phyloP scores from a whole-genome alignment of 2,329 filamentous ascomycete species.

The Acephala macrosclerotiorum region DNA sequence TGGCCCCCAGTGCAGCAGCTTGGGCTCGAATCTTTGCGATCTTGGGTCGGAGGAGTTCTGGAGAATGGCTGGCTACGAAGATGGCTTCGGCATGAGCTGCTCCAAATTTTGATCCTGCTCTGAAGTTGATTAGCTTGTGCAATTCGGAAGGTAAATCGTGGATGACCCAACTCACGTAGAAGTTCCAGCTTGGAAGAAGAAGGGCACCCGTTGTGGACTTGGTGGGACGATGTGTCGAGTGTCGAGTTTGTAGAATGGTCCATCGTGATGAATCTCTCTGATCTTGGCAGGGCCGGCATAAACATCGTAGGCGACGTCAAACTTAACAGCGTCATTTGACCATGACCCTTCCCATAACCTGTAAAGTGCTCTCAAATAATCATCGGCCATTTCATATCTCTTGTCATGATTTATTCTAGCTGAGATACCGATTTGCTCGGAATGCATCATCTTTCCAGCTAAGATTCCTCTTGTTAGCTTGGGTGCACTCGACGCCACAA shows the following conservation, averaged over 20 bases:
- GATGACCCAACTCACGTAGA: conserved; percentile 63
- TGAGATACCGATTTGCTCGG: conserved; percentile 65
- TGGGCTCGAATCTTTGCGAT: conserved; percentile 63
- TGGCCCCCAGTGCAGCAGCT: conserved; percentile 58
- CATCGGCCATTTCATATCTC: conserved; percentile 13
- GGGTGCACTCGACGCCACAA: conserved; percentile 46
- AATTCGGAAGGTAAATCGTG: conserved; percentile 46
- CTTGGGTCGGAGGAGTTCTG: conserved; percentile 19
- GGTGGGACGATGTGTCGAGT: conserved; percentile 72
- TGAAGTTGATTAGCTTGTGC: neutral
- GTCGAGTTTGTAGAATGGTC: conserved; percentile 67
- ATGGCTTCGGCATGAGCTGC: conserved; percentile 20
- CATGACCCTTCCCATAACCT: conserved; percentile 14
- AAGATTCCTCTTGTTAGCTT: neutral
- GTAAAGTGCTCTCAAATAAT: conserved; percentile 7
- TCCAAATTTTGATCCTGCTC: conserved; percentile 44
- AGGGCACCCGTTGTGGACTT: conserved; percentile 70
- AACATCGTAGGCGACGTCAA: conserved; percentile 5
- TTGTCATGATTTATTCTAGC: conserved; percentile 36
- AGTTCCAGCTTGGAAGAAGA: conserved; percentile 75
- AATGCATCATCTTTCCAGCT: conserved; percentile 7
- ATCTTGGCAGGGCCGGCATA: conserved; percentile 13
- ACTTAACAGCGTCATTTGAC: conserved; percentile 8
- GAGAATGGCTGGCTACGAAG: conserved; percentile 16
- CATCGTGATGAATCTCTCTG: conserved; percentile 56